Percentiles rank a stretch among this genome's conserved stretches.
Conservation (phyloP, 257 asterid species). For the Nemophila menziesii region DNA sequence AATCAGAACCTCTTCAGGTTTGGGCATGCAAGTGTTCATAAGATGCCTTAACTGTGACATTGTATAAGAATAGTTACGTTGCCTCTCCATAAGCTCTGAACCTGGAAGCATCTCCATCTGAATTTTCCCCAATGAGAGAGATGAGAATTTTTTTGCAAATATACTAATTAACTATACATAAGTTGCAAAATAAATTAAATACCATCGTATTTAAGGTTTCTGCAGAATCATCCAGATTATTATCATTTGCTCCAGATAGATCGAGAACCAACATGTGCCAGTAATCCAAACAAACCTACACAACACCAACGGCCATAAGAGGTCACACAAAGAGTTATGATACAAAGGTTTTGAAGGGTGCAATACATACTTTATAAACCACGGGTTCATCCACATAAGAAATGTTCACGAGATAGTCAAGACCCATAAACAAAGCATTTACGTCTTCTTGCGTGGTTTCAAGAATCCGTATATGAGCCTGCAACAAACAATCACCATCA, state of each 20-base stretch:
- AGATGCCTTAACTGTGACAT: constrained; percentile 86
- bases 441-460: constrained; percentile 73
- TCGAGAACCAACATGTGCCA: constrained; percentile 86
- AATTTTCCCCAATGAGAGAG: too few relatives aligned
- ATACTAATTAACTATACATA: neutral
- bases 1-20: constrained; percentile 96
- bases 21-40: constrained; percentile 98
- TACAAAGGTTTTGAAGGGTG: neutral
- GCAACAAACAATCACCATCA: constrained; percentile 19
- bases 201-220: constrained; percentile 62
- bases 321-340: neutral
- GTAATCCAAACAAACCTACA: constrained; percentile 93
- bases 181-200: neutral
- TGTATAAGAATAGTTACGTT: constrained; percentile 72
- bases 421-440: constrained; percentile 60
- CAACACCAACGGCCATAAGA: constrained; percentile 2
- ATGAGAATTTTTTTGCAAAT: too few relatives aligned
- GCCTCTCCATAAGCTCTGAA: constrained; percentile 68
- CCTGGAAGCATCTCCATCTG: constrained; percentile 63
- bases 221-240: constrained; percentile 54
- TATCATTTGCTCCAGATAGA: constrained; percentile 88
- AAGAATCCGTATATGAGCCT: constrained; percentile 80
- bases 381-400: constrained; percentile 97
- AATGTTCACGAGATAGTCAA: constrained; percentile 79
- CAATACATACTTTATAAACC: constrained; percentile 70